Conservation (phyloP, 2,329 filamentous ascomycete species). For the Fusarium domesticum region DNA sequence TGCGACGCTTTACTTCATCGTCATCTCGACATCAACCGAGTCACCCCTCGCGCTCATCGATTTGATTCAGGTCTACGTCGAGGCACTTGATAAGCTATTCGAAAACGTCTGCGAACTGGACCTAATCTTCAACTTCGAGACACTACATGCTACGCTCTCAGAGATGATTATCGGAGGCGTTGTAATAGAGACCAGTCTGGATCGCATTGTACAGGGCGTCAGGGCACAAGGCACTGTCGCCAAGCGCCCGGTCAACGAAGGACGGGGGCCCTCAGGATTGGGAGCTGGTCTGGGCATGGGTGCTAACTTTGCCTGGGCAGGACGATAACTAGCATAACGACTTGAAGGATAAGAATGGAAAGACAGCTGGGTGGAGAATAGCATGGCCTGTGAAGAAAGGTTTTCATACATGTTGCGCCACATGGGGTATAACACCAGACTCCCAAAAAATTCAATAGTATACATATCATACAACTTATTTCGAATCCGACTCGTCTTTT, state of each 20-base stretch:
- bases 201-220: slow-evolving; percentile 84
- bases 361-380: slow-evolving; percentile 17
- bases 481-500: slow-evolving; percentile 27
- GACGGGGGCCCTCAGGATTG: slow-evolving; percentile 42
- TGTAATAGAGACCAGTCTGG: slow-evolving; percentile 86
- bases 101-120: slow-evolving; percentile 99
- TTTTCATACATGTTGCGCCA: slow-evolving; percentile 25
- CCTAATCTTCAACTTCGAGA: slow-evolving; percentile 98
- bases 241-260: slow-evolving; percentile 75
- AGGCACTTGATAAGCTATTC: slow-evolving; percentile 89
- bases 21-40: slow-evolving; percentile 95
- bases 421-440: slow-evolving; percentile 30
- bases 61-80: slow-evolving; percentile 96
- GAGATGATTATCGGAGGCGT: slow-evolving; percentile 97
- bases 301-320: slow-evolving; percentile 56
- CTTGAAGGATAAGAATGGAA: slow-evolving; percentile 4
- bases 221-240: slow-evolving; percentile 72
- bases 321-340: slow-evolving; percentile 30
- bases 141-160: slow-evolving; percentile 80
- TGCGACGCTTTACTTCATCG: slow-evolving; percentile 96
- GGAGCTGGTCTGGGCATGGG: slow-evolving; percentile 55
- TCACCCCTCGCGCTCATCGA: slow-evolving; percentile 93
- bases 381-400: slow-evolving; percentile 16
- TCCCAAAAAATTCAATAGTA: slow-evolving; percentile 24
- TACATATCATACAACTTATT: slow-evolving; percentile 27